A percentile compares a stretch with the other conserved stretches of the same genome.
phyloP scores from a whole-genome alignment of 2,329 filamentous ascomycete species.

The Fusarium lyarnte region DNA sequence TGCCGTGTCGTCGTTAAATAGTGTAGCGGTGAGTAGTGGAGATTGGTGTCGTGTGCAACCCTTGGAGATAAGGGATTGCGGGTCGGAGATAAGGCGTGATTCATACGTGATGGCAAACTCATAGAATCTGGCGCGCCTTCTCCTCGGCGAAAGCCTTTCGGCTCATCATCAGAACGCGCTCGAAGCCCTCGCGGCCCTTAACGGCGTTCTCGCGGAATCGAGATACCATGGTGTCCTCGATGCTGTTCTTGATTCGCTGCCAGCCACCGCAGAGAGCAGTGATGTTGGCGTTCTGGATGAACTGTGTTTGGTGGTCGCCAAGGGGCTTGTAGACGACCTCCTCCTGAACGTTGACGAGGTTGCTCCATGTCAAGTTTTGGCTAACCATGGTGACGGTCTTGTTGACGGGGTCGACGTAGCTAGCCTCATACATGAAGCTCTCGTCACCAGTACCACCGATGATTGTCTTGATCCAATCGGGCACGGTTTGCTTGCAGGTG shows the following conservation, averaged over 20 bases:
- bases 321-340: slow-evolving; percentile 85
- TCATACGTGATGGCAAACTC: slow-evolving; percentile 3
- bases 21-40: slow-evolving; percentile 40
- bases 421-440: slow-evolving; percentile 93
- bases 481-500: slow-evolving; percentile 70
- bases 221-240: slow-evolving; percentile 90
- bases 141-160: slow-evolving; percentile 91
- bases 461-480: slow-evolving; percentile 82
- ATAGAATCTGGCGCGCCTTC: slow-evolving; percentile 64
- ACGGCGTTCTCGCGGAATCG: slow-evolving; percentile 91
- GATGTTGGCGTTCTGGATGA: slow-evolving; percentile 90
- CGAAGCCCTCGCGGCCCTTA: slow-evolving; percentile 93
- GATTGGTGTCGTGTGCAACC: slow-evolving; percentile 31
- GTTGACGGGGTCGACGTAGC: slow-evolving; percentile 84
- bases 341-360: slow-evolving; percentile 91
- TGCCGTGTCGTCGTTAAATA: slow-evolving; percentile 37
- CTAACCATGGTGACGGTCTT: slow-evolving; percentile 97
- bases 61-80: slow-evolving; percentile 11
- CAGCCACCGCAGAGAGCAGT: slow-evolving; percentile 95
- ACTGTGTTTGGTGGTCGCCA: slow-evolving; percentile 72
- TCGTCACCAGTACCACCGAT: slow-evolving; percentile 79
- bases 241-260: slow-evolving; percentile 96
- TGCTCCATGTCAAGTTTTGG: slow-evolving; percentile 92
- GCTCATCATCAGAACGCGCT: slow-evolving; percentile 93
- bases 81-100: slow-evolving; percentile 4